Evolutionary conservation across 768 basidiomycete species (phyloP), one percentile per base, ranked within the genome.

Genomic region (Lactifluus hygrophoroides): DNA sequence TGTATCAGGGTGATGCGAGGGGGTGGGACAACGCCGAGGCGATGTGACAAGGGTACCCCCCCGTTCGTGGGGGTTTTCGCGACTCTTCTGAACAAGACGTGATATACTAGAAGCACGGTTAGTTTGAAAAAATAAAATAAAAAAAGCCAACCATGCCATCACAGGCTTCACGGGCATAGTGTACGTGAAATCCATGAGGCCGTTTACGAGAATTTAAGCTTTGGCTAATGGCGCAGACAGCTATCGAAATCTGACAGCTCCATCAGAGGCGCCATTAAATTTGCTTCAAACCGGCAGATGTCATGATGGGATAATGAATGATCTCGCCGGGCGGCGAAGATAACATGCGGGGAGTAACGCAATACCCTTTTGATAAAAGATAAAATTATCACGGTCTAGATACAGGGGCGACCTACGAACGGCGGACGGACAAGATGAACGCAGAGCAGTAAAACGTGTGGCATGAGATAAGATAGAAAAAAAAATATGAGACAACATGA

Each of bases 331-430:
- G 17, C 21, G 40, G 25, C 28, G 21, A n/a, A 23, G 54, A 56
- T 45, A 46, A n/a, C 43, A 23, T 28, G 19, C 11, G n/a, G 32
- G 5, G 37, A 45, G 35, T 51, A 40, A 51, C n/a, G 11, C 54
- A 38, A 56, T 40, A 56, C 54, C 28, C 23, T 45, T 49, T 54
- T 32, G 45, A 42, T 13, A 30, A 34, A 58, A 47, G 47, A 59
- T 60, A 42, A 60, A 56, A 51, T 60, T 60, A 60, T 56, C 54
- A 51, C 27, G 59, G 59, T 45, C 57, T 60, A 60, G 59, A 60
- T 60, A 60, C 59, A 60, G 35, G 37, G 54, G 27, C 43, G 54
- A 60, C 59, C 59, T 51, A 60, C 58, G 54, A 51, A 51, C 53
- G 32, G 38, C 44, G 43, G 54, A 51, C 54, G 32, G 10, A 32